Percentiles rank a stretch among this genome's conserved stretches.
These are phyloP conservation scores for Sideroxylon spinosum DNA, from an alignment of 179 eudicot species.

Conservation along the genomic window DNA sequence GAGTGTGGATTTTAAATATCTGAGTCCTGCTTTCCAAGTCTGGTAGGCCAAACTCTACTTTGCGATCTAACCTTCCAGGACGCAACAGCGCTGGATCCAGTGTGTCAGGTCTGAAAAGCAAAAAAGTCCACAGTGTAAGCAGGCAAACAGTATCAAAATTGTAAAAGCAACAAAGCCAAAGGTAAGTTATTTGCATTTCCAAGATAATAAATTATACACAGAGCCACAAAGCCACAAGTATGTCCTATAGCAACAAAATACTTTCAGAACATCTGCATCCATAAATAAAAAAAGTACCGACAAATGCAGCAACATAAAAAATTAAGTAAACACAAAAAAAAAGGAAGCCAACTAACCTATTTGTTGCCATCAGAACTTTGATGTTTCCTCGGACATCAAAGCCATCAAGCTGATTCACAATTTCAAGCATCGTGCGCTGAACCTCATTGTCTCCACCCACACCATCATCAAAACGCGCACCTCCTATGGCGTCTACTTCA, in stretches of 20 bases:
- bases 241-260: no score
- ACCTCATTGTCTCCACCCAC: conserved; percentile 93
- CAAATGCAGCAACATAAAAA: no score
- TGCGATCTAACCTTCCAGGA: conserved; percentile 90
- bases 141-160: background rate
- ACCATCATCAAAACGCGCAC: conserved; percentile 86
- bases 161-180: background rate
- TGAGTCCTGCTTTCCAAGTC: conserved; percentile 94
- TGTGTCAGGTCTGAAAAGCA: conserved; percentile 71
- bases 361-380: conserved; percentile 97
- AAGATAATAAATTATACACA: no score
- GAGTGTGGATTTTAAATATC: conserved; percentile 90
- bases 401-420: conserved; percentile 96
- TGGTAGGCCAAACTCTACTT: conserved; percentile 96
- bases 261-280: no score
- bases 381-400: conserved; percentile 97
- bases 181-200: background rate
- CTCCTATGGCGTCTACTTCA: conserved; percentile 91
- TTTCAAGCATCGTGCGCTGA: conserved; percentile 96
- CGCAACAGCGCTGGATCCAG: conserved; percentile 92
- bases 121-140: conserved; percentile 1
- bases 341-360: conserved; percentile 44
- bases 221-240: no score
- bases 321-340: no score
- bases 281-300: no score